Percentiles rank a stretch among this genome's conserved stretches.
Conservation (phyloP, 192 early-diverging fungal species). For the Linnemannia exigua region DNA sequence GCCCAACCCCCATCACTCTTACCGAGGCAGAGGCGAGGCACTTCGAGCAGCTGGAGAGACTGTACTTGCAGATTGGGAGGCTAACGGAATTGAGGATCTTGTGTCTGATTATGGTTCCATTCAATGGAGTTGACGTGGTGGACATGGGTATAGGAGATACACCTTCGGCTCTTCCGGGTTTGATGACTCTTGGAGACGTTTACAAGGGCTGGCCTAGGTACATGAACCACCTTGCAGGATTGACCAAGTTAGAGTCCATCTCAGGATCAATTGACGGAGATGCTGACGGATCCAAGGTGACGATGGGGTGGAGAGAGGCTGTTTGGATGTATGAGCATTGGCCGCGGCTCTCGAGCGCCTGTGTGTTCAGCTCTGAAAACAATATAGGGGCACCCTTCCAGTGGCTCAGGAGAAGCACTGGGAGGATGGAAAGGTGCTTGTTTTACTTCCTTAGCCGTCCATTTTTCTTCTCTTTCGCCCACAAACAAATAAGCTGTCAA, state of each 20-base stretch:
- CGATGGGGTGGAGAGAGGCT: neutral
- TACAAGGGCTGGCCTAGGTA: neutral
- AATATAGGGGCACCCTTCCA: neutral
- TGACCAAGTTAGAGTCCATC: neutral
- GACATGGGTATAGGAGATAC: neutral
- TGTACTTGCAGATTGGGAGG: neutral
- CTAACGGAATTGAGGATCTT: neutral
- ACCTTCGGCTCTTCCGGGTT: neutral
- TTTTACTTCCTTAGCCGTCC: slow-evolving; percentile 3
- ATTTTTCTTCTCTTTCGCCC: neutral
- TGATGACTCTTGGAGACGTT: neutral
- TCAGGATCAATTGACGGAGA: neutral
- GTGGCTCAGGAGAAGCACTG: neutral
- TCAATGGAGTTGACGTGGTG: neutral
- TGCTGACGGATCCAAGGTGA: neutral
- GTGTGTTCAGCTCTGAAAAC: neutral
- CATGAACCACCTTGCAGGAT: neutral
- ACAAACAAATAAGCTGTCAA: too few species aligned
- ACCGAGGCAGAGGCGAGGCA: neutral
- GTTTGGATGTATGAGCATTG: neutral
- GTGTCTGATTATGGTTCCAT: neutral
- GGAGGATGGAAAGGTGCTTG: neutral
- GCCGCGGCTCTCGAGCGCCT: neutral
- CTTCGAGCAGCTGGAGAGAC: neutral
- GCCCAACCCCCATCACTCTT: neutral